Percentiles rank a stretch among this genome's conserved stretches.
These are phyloP conservation scores for Scutellaria galericulata DNA, from an alignment of 257 asterid species.

Conservation along the genomic window DNA sequence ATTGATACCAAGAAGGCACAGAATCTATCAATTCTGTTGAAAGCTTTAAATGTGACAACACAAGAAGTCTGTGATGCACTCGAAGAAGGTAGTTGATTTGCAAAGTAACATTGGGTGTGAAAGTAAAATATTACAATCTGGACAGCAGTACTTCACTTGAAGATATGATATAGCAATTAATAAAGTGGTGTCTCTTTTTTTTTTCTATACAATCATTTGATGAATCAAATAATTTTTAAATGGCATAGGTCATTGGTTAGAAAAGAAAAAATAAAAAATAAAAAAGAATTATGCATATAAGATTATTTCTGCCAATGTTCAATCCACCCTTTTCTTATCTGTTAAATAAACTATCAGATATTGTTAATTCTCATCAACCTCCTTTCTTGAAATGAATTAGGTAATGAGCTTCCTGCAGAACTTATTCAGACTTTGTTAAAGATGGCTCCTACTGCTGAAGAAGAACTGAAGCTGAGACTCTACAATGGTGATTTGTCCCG, in stretches of 20 bases:
- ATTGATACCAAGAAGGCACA: constrained; percentile 90
- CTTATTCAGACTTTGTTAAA: constrained; percentile 64
- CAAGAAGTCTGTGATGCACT: constrained; percentile 95
- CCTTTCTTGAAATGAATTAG: constrained; percentile 41
- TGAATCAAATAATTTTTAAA: constrained; percentile 13
- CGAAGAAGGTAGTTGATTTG: constrained; percentile 70
- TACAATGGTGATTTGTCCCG: constrained; percentile 54
- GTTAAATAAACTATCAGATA: not conserved
- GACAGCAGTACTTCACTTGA: not conserved
- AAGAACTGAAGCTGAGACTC: constrained; percentile 66
- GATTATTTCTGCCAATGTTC: not conserved
- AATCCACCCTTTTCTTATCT: not conserved
- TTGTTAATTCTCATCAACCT: constrained; percentile 3
- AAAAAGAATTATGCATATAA: not conserved
- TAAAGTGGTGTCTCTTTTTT: not conserved
- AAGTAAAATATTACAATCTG: not conserved
- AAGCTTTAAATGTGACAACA: constrained; percentile 89
- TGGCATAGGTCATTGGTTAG: not conserved
- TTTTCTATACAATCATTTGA: not conserved
- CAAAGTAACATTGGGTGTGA: not conserved
- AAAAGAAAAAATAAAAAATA: not conserved
- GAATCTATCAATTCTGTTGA: constrained; percentile 87
- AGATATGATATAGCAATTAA: not conserved
- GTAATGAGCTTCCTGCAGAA: constrained; percentile 70
- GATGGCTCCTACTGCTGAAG: constrained; percentile 80